Evolutionary conservation across 225 moss, liverwort and hornwort species (phyloP), one percentile per base, ranked within the genome.

Genomic region (Thuidium tamariscinum): DNA sequence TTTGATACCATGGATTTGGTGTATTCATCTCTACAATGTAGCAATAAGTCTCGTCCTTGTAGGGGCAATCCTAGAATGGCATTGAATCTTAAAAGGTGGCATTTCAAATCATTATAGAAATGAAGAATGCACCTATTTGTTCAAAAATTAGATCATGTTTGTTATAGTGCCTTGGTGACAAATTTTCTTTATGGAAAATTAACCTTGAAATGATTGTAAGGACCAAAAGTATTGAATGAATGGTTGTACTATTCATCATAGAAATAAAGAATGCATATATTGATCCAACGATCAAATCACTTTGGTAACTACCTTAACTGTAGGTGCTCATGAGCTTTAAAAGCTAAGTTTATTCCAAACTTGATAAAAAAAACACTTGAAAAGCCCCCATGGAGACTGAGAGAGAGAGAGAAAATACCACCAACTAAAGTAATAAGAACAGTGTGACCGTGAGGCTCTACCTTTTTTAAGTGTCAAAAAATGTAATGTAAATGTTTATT

Each of bases 171-270:
- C 2, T 1, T 16, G 8, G 42, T 16, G 1, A 44, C 2, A 71
- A 15, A 5, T 42, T 39, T 68, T 2, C n/a, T n/a, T n/a, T n/a
- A n/a, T n/a, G n/a, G n/a, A n/a, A n/a, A n/a, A n/a, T n/a, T n/a
- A n/a, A n/a, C n/a, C n/a, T n/a, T 20, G 0, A 0, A 66, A 36
- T 0, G 3, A 36, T 5, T 11, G 11, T 36, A 11, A 21, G 11
- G 6, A 11, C 21, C 11, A 21, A 66, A 36, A 66, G 21, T 66
- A 1, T 11, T 0, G 1, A 0, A 66, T 66, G 11, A 11, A 22
- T 37, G 37, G 37, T 37, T 67, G 4, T 13, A 36, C 19, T 12
- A 13, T 37, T 67, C 12, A 36, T 3, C n/a, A 3, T 37, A 37
- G 12, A 13, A 67, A 67, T 22, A 37, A 67, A 11, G 9, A 37